Evolutionary conservation across 176 grass and related monocot species (phyloP).

Genomic region (maize (Zea mays)): Zm-B73-REFERENCE-NAM-5.0 NC_050102.1:171389501-171390000

Average conservation of each 20-base stretch:
- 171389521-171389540: neutral
- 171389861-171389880: conserved; percentile 33
- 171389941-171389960: neutral
- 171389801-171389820: neutral
- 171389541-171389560: neutral
- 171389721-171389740: neutral
- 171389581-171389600: neutral
- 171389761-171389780: conserved; percentile 45
- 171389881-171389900: conserved; percentile 19
- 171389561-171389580: neutral
- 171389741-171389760: conserved; percentile 10
- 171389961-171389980: neutral
- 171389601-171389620: neutral
- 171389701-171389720: conserved; percentile 46
- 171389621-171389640: conserved; percentile 46
- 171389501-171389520: conserved; percentile 28
- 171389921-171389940: neutral
- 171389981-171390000: neutral
- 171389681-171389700: conserved; percentile 69
- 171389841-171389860: conserved; percentile 42
- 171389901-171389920: neutral
- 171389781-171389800: conserved; percentile 40
- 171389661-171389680: conserved; percentile 79
- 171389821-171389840: conserved; percentile 10
- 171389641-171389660: conserved; percentile 48